Percentiles rank a stretch among this genome's conserved stretches.
phyloP scores from a whole-genome alignment of 805 yeast species.

The Candida verbasci region DNA sequence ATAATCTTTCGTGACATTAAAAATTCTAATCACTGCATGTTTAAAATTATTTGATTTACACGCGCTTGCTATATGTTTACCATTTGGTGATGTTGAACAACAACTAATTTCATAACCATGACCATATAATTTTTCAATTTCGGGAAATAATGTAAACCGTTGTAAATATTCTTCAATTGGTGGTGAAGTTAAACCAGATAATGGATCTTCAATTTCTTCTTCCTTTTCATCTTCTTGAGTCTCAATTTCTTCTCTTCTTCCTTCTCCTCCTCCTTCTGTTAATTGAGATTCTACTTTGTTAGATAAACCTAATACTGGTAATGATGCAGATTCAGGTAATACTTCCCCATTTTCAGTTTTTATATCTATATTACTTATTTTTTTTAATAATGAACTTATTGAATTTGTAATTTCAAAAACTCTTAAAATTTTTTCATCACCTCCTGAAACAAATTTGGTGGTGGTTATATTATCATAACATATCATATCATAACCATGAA shows the following conservation, averaged over 20 bases:
- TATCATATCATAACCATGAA: constrained; percentile 96
- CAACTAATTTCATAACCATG: constrained; percentile 94
- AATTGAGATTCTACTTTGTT: constrained; percentile 71
- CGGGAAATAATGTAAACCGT: constrained; percentile 92
- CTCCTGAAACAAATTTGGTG: constrained; percentile 80
- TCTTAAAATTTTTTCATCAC: constrained; percentile 90
- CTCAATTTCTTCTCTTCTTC: constrained; percentile 37
- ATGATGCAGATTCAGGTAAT: constrained; percentile 79
- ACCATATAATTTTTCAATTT: constrained; percentile 89
- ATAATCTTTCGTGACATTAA: constrained; percentile 54
- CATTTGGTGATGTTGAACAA: constrained; percentile 65
- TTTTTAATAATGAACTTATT: constrained; percentile 58
- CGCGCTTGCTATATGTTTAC: constrained; percentile 73
- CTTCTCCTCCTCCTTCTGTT: constrained; percentile 35
- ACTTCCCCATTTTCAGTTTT: constrained; percentile 15
- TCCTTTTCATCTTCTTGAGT: constrained; percentile 34
- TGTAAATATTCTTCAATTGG: constrained; percentile 92
- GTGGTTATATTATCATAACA: constrained; percentile 60
- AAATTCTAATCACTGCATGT: constrained; percentile 83
- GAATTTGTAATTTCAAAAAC: constrained; percentile 85
- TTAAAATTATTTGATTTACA: constrained; percentile 79
- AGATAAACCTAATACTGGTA: constrained; percentile 91
- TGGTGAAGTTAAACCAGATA: constrained; percentile 47
- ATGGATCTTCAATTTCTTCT: constrained; percentile 39
- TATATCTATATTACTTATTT: constrained; percentile 44